phyloP scores from a whole-genome alignment of 1,284 basidiomycete genomes.

The Fistulinella cinereoalba region DNA sequence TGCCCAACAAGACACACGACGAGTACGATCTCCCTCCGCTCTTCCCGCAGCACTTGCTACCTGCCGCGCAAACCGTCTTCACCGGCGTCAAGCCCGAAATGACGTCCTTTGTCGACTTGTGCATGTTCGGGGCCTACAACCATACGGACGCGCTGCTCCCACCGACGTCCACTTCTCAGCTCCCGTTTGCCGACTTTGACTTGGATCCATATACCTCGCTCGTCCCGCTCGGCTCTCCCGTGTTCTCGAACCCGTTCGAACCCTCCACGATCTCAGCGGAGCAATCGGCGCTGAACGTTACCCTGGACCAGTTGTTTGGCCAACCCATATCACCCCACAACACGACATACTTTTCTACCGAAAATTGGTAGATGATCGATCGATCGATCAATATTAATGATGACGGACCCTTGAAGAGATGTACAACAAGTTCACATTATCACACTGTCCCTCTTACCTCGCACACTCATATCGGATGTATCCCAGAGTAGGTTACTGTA shows the following conservation, averaged over 20 bases:
- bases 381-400: too few relatives aligned
- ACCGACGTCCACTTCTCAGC: conserved; percentile 1
- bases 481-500: too few relatives aligned
- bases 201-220: conserved; percentile 6
- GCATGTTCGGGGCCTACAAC: conserved; percentile 22
- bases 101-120: conserved; percentile 26
- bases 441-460: too few relatives aligned
- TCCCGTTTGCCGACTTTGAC: conserved; percentile 11
- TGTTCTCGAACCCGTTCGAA: conserved; percentile 34
- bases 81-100: conserved; percentile 34
- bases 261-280: conserved; percentile 3
- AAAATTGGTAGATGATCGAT: conserved; percentile 20
- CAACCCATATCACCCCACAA: conserved; percentile 25
- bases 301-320: conserved; percentile 32
- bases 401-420: too few relatives aligned
- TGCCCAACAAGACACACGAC: neutral
- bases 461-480: too few relatives aligned
- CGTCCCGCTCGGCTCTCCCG: conserved; percentile 23
- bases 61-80: conserved; percentile 23
- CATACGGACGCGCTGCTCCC: neutral
- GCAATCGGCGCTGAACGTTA: conserved; percentile 15
- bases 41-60: conserved; percentile 25
- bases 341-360: conserved; percentile 8
- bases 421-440: conserved; percentile 2
- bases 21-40: neutral